phyloP scores from a whole-genome alignment of 805 yeast genomes.

The Blastobotrys muscicola region DNA sequence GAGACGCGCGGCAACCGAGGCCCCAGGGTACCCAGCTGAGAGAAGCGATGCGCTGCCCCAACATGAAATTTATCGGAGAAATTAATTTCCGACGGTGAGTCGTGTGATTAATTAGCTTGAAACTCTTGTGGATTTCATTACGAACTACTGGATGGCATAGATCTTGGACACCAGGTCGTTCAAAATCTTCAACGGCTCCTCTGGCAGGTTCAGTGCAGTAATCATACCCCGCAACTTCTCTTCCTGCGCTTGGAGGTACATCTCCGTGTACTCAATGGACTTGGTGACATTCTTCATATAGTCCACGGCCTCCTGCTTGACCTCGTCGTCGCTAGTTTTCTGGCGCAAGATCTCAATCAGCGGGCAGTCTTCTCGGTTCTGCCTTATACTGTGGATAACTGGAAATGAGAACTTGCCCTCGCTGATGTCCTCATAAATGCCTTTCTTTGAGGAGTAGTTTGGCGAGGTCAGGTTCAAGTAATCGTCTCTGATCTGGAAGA shows the following conservation, averaged over 20 bases:
- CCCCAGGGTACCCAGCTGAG: not conserved
- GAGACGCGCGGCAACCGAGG: not conserved
- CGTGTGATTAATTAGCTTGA: too few relatives aligned
- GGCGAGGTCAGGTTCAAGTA: slow-evolving; percentile 55
- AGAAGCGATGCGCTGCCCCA: not conserved
- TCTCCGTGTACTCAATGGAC: slow-evolving; percentile 34
- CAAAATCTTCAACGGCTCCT: too few relatives aligned
- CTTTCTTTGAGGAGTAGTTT: slow-evolving; percentile 51
- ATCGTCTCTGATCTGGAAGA: slow-evolving; percentile 84
- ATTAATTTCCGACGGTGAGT: too few relatives aligned
- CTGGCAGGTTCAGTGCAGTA: not conserved
- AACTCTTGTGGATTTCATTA: too few relatives aligned
- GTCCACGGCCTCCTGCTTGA: slow-evolving; percentile 43
- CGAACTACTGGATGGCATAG: too few relatives aligned
- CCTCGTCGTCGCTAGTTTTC: slow-evolving; percentile 39
- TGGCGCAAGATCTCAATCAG: slow-evolving; percentile 42
- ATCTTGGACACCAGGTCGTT: too few relatives aligned
- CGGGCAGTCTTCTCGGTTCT: slow-evolving; percentile 30
- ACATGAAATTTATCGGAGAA: too few relatives aligned
- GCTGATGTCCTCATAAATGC: slow-evolving; percentile 73
- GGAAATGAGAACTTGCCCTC: slow-evolving; percentile 90
- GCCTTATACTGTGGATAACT: slow-evolving; percentile 53
- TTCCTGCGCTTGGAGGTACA: slow-evolving; percentile 24
- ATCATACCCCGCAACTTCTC: slow-evolving; percentile 18
- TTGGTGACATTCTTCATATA: slow-evolving; percentile 34